Evolutionary conservation across 2,329 filamentous ascomycete genomes (phyloP).

Genomic region (Colletotrichum sansevieriae): DNA sequence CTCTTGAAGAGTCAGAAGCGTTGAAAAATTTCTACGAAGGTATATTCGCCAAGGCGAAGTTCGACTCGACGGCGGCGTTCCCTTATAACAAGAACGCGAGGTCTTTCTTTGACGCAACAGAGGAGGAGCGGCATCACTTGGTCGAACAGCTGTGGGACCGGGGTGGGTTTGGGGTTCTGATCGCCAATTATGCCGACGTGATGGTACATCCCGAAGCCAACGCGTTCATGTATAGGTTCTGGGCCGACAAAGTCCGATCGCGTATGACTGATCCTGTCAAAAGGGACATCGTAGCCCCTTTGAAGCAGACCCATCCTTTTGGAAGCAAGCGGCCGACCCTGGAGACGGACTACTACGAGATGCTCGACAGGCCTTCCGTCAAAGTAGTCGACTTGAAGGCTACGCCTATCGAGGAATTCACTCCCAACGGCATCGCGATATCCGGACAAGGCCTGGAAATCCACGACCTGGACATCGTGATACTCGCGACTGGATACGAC

Average conservation of each 20-base stretch:
- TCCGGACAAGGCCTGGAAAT: background rate
- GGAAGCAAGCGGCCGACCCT: slow-evolving; percentile 5
- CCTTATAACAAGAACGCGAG: background rate
- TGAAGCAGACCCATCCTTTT: slow-evolving; percentile 26
- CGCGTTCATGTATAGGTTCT: slow-evolving; percentile 32
- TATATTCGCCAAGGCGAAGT: slow-evolving; percentile 53
- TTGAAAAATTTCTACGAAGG: slow-evolving; percentile 51
- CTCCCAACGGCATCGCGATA: slow-evolving; percentile 17
- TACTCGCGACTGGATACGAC: slow-evolving; percentile 45
- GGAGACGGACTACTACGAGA: slow-evolving; percentile 37
- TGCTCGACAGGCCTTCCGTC: slow-evolving; percentile 36
- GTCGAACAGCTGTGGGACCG: slow-evolving; percentile 58
- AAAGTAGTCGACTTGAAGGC: slow-evolving; percentile 29
- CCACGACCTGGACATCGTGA: slow-evolving; percentile 34
- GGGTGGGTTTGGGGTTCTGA: slow-evolving; percentile 61
- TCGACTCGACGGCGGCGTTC: background rate
- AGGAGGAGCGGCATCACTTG: slow-evolving; percentile 57
- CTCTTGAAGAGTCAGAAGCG: slow-evolving; percentile 59
- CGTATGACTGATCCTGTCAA: slow-evolving; percentile 32
- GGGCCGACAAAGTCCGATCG: slow-evolving; percentile 20
- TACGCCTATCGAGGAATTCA: slow-evolving; percentile 21
- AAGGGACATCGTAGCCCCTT: slow-evolving; percentile 30
- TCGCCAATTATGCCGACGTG: slow-evolving; percentile 53
- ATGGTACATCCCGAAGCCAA: slow-evolving; percentile 21
- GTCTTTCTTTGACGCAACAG: slow-evolving; percentile 40